A percentile compares a stretch with the other conserved stretches of the same genome.
phyloP scores from a whole-genome alignment of 192 early-diverging fungal genomes.

The Backusella mclennaniae region DNA sequence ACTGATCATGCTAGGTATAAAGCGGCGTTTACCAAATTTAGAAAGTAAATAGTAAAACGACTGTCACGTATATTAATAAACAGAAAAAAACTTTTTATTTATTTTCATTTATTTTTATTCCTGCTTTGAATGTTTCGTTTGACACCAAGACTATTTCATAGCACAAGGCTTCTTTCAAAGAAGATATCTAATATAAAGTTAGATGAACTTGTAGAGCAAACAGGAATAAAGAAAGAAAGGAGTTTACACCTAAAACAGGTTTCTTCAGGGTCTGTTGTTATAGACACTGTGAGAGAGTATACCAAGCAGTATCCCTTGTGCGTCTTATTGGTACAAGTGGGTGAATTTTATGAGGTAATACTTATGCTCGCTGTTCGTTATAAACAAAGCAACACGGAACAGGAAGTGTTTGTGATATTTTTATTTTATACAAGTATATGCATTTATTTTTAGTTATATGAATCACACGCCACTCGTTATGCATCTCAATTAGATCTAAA shows the following conservation, averaged over 20 bases:
- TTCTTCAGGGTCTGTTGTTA: slow-evolving; percentile 32
- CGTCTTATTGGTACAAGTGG: slow-evolving; percentile 71
- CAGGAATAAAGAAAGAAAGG: background rate
- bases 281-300: slow-evolving; percentile 48
- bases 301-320: slow-evolving; percentile 63
- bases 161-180: slow-evolving; percentile 1
- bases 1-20: background rate
- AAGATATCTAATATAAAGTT: background rate
- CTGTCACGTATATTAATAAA: background rate
- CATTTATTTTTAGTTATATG: slow-evolving; percentile 52
- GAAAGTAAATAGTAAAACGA: background rate
- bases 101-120: background rate
- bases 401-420: background rate
- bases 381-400: background rate
- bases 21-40: background rate
- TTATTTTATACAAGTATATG: background rate
- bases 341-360: slow-evolving; percentile 77
- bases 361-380: background rate
- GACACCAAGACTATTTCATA: background rate
- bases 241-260: background rate
- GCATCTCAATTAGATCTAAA: slow-evolving; percentile 69
- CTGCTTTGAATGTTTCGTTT: background rate
- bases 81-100: background rate
- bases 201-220: slow-evolving; percentile 6
- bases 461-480: slow-evolving; percentile 66